A percentile compares a stretch with the other conserved stretches of the same genome.
These are phyloP conservation scores for Fusarium verticillioides DNA, from an alignment of 2,329 filamentous ascomycete genomes.

Conservation along the genomic window DNA sequence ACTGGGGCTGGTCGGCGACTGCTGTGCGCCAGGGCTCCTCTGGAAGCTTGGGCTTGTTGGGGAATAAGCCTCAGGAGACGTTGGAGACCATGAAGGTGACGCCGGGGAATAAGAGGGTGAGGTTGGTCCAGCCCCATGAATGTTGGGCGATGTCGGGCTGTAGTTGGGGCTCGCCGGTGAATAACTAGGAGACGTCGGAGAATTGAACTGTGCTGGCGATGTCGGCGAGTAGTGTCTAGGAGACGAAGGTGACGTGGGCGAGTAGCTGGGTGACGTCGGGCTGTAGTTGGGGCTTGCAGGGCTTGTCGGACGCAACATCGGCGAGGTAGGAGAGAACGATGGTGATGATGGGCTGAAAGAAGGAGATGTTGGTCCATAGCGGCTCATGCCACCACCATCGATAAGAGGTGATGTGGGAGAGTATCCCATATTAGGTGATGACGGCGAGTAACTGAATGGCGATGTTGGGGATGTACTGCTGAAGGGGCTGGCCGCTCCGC, in stretches of 20 bases:
- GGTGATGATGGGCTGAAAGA: constrained; percentile 72
- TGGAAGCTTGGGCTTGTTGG: constrained; percentile 72
- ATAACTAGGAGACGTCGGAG: constrained; percentile 79
- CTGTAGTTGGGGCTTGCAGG: constrained; percentile 71
- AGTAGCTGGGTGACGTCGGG: constrained; percentile 74
- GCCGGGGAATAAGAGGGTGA: constrained; percentile 75
- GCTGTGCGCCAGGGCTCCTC: constrained; percentile 63
- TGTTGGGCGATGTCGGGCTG: constrained; percentile 73
- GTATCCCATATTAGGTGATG: constrained; percentile 78
- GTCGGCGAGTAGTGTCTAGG: constrained; percentile 72
- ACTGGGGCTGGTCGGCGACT: constrained; percentile 74
- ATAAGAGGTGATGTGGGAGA: constrained; percentile 80
- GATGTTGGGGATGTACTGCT: constrained; percentile 75
- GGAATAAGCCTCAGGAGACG: constrained; percentile 73
- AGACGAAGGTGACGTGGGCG: constrained; percentile 68
- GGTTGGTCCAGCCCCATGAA: constrained; percentile 57
- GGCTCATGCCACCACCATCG: constrained; percentile 58
- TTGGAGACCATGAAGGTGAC: constrained; percentile 82
- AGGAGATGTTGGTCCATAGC: constrained; percentile 66
- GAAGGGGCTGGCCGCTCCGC: constrained; percentile 78
- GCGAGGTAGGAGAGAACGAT: constrained; percentile 72
- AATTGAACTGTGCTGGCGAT: constrained; percentile 78
- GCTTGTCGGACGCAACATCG: constrained; percentile 65
- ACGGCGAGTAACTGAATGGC: constrained; percentile 78
- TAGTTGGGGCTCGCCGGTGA: constrained; percentile 77